Evolutionary conservation across 164 flowering plant genomes (phyloP), one percentile per base, ranked within the genome.

Genomic region (Liriodendron chinense): DNA sequence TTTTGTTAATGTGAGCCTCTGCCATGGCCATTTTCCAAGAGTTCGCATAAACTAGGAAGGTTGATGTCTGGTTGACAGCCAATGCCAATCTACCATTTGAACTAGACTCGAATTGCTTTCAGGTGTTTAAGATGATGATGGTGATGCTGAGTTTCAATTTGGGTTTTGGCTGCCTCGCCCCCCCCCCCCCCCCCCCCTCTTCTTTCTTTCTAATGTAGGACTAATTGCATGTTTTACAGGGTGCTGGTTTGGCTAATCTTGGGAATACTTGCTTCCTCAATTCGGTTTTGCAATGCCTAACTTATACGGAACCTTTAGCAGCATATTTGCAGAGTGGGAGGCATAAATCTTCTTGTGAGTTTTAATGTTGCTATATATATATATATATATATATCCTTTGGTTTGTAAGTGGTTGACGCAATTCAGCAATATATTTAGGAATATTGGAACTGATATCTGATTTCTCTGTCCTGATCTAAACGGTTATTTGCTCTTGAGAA

Each of bases 241-340:
- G 99, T 49, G 99, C 99, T 79, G 98, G 99, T 59, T 77, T 96
- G 83, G 84, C 88, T 68, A 96, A 96, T 83, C 90, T 94, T 62
- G 98, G 99, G 66, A 96, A 92, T 72, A 94, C 99, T 61, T 96
- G 99, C 83, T 96, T 87, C 72, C 92, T 96, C 50, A 96, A 96
- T 83, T 93, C 99, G 2, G 99, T 96, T n/a, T 77, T 96, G 76
- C 99, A 94, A 74, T 96, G 99, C 77, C 80, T 96, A 79, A 96
- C 99, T 2, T 92, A 96, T 71, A 96, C 98, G 2, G 98, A 94
- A 85, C 99, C 99, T 68, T 80, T 96, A 26, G 99, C 92, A 1
- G 98, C 94, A 18, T 94, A 96, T 78, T 76, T 96, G 80, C 98
- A 90, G 77, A 94, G 97, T 71, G 98, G 98, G 71, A 92, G 86